These are phyloP conservation scores for Coniella vitis DNA, from an alignment of 2,329 filamentous ascomycete genomes.

Conservation along the genomic window DNA sequence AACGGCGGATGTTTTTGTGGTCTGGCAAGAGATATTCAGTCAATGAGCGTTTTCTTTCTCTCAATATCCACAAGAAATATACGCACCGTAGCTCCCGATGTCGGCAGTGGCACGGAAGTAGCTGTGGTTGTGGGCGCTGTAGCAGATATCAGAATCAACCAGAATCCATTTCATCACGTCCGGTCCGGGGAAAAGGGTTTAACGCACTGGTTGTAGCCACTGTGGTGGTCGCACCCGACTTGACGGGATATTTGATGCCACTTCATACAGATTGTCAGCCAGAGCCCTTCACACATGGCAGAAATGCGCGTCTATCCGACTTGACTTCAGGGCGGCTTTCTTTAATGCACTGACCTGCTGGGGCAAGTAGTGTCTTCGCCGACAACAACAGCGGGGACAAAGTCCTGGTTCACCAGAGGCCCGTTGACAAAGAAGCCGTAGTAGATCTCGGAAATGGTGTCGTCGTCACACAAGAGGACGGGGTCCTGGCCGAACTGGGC, in stretches of 20 bases:
- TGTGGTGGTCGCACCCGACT: conserved; percentile 6
- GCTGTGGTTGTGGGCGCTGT: not conserved
- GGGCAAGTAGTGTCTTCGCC: conserved; percentile 12
- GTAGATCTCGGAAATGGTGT: conserved; percentile 12
- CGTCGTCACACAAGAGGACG: conserved; percentile 7
- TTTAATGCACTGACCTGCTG: not conserved
- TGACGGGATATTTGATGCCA: conserved; percentile 11
- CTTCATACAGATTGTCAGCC: not conserved
- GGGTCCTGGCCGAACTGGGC: conserved; percentile 10
- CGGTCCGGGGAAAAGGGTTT: not conserved
- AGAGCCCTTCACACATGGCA: no score
- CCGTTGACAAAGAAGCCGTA: conserved; percentile 12
- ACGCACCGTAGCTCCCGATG: not conserved
- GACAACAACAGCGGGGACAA: conserved; percentile 4
- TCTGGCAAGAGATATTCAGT: not conserved
- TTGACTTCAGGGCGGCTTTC: no score
- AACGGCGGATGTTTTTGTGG: not conserved
- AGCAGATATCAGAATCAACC: not conserved
- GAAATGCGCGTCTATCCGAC: no score
- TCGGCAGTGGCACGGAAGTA: not conserved
- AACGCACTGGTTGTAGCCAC: conserved; percentile 1
- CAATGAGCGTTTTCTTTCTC: no score
- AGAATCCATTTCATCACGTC: not conserved
- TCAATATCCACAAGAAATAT: no score
- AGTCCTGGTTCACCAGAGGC: conserved; percentile 7